A percentile compares a stretch with the other conserved stretches of the same genome.
Evolutionary conservation across 2,329 filamentous ascomycete species (phyloP).

Genomic region (Neofusicoccum sp.): DNA sequence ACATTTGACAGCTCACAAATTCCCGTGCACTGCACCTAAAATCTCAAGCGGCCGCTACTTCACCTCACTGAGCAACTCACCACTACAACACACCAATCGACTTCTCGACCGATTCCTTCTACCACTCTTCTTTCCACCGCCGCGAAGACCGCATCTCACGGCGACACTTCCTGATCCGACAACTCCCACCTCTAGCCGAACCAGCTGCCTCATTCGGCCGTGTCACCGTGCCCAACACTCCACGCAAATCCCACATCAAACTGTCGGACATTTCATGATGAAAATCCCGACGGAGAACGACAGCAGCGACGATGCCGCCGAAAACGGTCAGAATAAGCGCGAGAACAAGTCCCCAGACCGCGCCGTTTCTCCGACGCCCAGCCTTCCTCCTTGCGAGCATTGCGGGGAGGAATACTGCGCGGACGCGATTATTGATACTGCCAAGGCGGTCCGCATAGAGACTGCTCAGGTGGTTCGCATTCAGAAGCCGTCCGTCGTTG

Average conservation of each 20-base stretch:
- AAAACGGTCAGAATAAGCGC: background rate
- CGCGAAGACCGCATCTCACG: background rate
- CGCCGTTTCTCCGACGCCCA: background rate
- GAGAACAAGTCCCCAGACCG: background rate
- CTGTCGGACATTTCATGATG: background rate
- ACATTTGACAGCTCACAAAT: background rate
- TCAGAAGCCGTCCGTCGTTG: background rate
- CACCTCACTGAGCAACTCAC: background rate
- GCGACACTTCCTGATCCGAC: background rate
- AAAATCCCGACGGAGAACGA: background rate
- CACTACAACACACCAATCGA: background rate
- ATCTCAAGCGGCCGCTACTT: background rate
- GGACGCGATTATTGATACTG: background rate
- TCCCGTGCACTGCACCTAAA: background rate
- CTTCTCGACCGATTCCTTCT: background rate
- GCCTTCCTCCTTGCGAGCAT: background rate
- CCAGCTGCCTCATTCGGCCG: background rate
- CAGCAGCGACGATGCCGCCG: background rate
- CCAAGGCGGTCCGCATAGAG: background rate
- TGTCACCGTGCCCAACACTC: background rate
- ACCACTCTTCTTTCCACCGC: background rate
- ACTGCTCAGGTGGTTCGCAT: background rate
- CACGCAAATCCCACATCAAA: background rate
- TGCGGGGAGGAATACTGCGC: constrained; percentile 11
- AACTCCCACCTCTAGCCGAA: background rate